A percentile compares a stretch with the other conserved stretches of the same genome.
Evolutionary conservation across 345 rosid genomes (phyloP).

Genomic region (Laguncularia racemosa): DNA sequence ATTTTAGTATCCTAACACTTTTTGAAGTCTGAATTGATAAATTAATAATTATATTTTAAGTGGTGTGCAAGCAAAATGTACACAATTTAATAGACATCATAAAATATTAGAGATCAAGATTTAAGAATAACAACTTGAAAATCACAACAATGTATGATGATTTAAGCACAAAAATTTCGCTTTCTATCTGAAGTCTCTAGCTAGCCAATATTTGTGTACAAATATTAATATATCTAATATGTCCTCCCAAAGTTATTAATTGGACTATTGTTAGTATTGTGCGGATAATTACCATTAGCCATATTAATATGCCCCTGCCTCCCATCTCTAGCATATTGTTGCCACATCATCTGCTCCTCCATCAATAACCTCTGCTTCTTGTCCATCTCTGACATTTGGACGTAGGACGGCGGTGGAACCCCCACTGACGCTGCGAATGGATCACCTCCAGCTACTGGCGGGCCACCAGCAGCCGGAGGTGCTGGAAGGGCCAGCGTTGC

Average conservation of each 20-base stretch:
- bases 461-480: constrained; percentile 38
- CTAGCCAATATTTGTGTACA: too few species aligned
- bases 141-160: too few species aligned
- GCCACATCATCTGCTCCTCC: constrained; percentile 69
- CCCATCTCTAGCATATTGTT: constrained; percentile 50
- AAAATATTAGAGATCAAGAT: too few species aligned
- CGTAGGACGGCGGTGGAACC: constrained; percentile 59
- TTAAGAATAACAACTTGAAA: too few species aligned
- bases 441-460: constrained; percentile 23
- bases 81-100: too few species aligned
- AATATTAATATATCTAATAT: constrained; percentile 3
- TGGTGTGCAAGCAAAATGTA: too few species aligned
- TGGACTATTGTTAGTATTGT: neutral
- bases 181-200: too few species aligned
- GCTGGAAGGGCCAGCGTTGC: constrained; percentile 48
- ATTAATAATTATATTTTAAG: too few species aligned
- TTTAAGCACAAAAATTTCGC: too few species aligned
- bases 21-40: too few species aligned
- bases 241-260: constrained; percentile 4
- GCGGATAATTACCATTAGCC: constrained; percentile 13
- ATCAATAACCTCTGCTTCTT: constrained; percentile 54
- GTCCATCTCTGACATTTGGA: constrained; percentile 74
- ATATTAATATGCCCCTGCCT: constrained; percentile 43
- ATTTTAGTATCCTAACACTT: too few species aligned
- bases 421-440: constrained; percentile 59